Evolutionary conservation across 768 basidiomycete genomes (phyloP).

Genomic region (Xerocomellus amylosporus): DNA sequence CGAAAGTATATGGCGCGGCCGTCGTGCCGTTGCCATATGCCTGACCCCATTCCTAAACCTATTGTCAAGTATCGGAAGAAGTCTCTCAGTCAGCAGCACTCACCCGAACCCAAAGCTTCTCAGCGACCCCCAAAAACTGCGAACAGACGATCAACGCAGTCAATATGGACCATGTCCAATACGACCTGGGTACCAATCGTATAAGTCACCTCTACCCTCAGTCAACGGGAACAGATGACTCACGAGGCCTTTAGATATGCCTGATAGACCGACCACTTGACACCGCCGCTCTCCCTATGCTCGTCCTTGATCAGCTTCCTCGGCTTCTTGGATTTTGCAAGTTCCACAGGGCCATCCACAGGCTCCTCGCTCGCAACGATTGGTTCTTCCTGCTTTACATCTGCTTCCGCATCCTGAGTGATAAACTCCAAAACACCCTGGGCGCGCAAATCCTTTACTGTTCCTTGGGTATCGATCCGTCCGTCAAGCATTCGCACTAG

Average conservation of each 20-base stretch:
- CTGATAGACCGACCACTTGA: conserved; percentile 73
- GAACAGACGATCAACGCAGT: conserved; percentile 21
- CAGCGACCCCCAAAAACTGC: conserved; percentile 25
- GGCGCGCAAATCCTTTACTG: conserved; percentile 57
- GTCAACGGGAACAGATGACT: conserved; percentile 1
- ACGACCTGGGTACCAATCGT: conserved; percentile 19
- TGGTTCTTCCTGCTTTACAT: conserved; percentile 44
- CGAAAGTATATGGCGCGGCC: conserved; percentile 14
- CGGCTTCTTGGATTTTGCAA: conserved; percentile 50
- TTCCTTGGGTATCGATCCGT: conserved; percentile 73
- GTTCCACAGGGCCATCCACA: conserved; percentile 2
- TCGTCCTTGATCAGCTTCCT: conserved; percentile 79
- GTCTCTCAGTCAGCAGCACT: background rate
- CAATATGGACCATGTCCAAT: conserved; percentile 31
- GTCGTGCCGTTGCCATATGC: conserved; percentile 19
- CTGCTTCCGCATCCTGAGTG: conserved; percentile 48
- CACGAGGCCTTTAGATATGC: conserved; percentile 72
- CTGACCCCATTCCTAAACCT: conserved; percentile 27
- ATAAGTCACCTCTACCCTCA: background rate
- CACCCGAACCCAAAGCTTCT: conserved; percentile 34
- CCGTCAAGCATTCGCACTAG: conserved; percentile 80
- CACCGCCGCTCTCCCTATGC: conserved; percentile 74
- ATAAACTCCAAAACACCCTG: conserved; percentile 64
- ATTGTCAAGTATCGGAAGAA: background rate
- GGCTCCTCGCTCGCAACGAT: conserved; percentile 13